Conservation (phyloP, 768 basidiomycete species). For the Sporobolomyces pararoseus region DNA sequence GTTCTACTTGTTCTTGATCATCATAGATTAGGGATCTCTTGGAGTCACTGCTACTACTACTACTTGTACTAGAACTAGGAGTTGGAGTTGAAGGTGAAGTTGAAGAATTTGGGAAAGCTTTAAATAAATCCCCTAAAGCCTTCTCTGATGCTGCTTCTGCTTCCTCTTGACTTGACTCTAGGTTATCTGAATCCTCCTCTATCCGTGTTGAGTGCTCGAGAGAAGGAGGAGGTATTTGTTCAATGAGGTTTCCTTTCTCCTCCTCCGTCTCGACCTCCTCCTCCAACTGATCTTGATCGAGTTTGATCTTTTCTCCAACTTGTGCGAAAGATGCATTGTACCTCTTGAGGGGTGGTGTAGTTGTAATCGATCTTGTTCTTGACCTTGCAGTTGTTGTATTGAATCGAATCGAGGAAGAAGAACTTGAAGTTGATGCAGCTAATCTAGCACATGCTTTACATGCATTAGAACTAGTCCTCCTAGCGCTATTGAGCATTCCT, state of each 20-base stretch:
- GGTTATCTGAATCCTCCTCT: not conserved
- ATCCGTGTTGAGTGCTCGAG: not conserved
- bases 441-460: not conserved
- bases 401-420: conserved; percentile 2
- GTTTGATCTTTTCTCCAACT: not conserved
- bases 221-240: too few species aligned
- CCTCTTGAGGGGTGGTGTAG: not conserved
- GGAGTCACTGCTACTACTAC: not conserved
- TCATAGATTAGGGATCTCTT: not conserved
- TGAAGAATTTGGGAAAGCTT: not conserved
- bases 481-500: not conserved
- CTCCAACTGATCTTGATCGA: not conserved
- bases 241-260: not conserved
- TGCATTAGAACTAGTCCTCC: not conserved
- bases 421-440: not conserved
- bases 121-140: too few species aligned
- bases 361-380: not conserved
- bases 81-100: not conserved
- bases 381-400: not conserved
- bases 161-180: too few species aligned
- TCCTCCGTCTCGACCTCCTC: not conserved
- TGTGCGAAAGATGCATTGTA: not conserved
- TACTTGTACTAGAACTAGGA: not conserved
- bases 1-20: not conserved
- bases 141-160: too few species aligned